Percentiles rank a stretch among this genome's conserved stretches.
These are phyloP conservation scores for Prunella vulgaris DNA, from an alignment of 257 asterid species.

Conservation along the genomic window DNA sequence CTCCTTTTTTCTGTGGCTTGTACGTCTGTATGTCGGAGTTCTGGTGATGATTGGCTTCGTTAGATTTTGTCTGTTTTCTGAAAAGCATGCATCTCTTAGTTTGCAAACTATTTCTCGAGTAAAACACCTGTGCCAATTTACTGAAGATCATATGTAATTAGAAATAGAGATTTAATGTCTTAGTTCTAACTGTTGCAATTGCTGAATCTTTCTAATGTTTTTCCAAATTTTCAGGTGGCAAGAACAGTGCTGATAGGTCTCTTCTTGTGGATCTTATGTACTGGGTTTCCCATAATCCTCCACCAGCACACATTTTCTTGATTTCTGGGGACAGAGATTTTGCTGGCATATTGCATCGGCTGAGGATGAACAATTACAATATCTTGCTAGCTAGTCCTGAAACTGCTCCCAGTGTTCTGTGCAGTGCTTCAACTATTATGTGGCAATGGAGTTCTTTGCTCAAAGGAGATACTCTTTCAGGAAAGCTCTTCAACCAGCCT, in stretches of 20 bases:
- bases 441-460: constrained; percentile 89
- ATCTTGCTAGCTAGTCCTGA: constrained; percentile 74
- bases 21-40: not conserved
- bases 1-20: not conserved
- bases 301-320: constrained; percentile 87
- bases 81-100: not conserved
- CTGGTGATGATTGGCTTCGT: not conserved
- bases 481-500: constrained; percentile 86
- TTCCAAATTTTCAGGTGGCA: constrained; percentile 52
- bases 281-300: constrained; percentile 96
- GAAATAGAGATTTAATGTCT: not conserved
- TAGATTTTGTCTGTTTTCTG: not conserved
- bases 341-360: constrained; percentile 70
- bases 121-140: not conserved
- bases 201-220: not conserved
- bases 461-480: constrained; percentile 65
- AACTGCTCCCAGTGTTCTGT: constrained; percentile 55
- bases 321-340: constrained; percentile 88
- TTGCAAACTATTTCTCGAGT: not conserved
- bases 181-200: not conserved
- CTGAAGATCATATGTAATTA: not conserved
- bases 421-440: constrained; percentile 93
- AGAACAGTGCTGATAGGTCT: constrained; percentile 91
- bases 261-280: constrained; percentile 88
- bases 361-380: constrained; percentile 87